Percentiles rank a stretch among this genome's conserved stretches.
Conservation (phyloP, 1,284 basidiomycete species). For the Stygiomarasmius scandens region DNA sequence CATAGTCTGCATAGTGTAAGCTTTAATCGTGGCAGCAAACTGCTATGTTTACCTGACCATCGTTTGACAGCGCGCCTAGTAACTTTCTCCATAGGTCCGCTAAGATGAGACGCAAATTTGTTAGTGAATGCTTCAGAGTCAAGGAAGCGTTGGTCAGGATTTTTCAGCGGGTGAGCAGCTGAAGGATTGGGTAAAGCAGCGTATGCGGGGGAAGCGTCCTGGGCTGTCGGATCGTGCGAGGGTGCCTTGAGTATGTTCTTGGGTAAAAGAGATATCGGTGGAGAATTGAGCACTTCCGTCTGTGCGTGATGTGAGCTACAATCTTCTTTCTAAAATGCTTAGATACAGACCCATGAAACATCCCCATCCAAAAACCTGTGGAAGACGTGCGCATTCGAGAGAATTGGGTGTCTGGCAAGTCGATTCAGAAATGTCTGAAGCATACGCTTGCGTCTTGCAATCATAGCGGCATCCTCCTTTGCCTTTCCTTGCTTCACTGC, state of each 20-base stretch:
- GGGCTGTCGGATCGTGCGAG: conserved; percentile 90
- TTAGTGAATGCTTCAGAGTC: conserved; percentile 97
- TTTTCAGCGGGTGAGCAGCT: conserved; percentile 80
- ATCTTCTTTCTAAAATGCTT: background rate
- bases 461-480: conserved; percentile 93
- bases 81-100: conserved; percentile 93
- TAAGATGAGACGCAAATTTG: conserved; percentile 93
- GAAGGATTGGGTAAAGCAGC: conserved; percentile 88
- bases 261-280: conserved; percentile 87
- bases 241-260: conserved; percentile 97
- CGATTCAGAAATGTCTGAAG: conserved; percentile 94
- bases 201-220: conserved; percentile 75
- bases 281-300: conserved; percentile 90
- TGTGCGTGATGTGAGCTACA: conserved; percentile 32
- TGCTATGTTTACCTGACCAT: conserved; percentile 75
- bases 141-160: conserved; percentile 91
- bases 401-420: conserved; percentile 85
- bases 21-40: conserved; percentile 3
- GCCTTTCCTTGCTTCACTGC: conserved; percentile 97
- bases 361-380: conserved; percentile 95
- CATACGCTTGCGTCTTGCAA: conserved; percentile 91
- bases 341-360: conserved; percentile 82
- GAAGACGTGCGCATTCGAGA: conserved; percentile 94
- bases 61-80: conserved; percentile 90
- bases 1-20: conserved; percentile 58